phyloP scores from a whole-genome alignment of 305 asterid genomes.

The Rubia balearica region DNA sequence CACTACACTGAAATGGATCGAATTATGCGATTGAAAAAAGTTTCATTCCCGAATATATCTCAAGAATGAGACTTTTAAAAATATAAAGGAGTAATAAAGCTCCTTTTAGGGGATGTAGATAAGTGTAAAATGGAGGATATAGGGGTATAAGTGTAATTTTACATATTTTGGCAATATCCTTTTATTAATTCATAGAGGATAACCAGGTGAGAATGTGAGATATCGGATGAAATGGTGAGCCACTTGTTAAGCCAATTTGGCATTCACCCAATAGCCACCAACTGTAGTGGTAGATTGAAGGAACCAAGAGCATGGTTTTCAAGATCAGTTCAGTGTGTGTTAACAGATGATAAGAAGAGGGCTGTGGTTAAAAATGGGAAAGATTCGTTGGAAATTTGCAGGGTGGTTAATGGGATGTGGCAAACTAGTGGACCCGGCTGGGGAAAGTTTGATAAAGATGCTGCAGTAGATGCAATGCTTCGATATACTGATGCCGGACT shows the following conservation, averaged over 20 bases:
- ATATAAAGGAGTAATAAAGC: background rate
- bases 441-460: constrained; percentile 55
- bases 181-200: background rate
- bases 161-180: background rate
- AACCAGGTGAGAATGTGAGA: background rate
- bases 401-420: constrained; percentile 86
- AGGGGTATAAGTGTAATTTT: constrained; percentile 27
- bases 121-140: background rate
- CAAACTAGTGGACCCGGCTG: constrained; percentile 76
- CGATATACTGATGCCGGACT: constrained; percentile 72
- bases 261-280: constrained; percentile 27
- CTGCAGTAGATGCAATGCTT: constrained; percentile 66
- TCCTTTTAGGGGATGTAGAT: background rate
- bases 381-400: constrained; percentile 62
- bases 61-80: background rate
- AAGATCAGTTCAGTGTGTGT: constrained; percentile 40
- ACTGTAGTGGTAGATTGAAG: constrained; percentile 22
- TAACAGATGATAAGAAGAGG: constrained; percentile 46
- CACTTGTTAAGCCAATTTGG: constrained; percentile 27
- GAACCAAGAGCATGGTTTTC: constrained; percentile 25
- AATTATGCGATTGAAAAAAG: background rate
- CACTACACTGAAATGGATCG: background rate
- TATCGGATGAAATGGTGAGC: constrained; percentile 33
- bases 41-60: background rate
- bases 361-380: constrained; percentile 58